Base-by-base conservation (phyloP, 2,329 filamentous ascomycete genomes). In the Penicillium griseofulvum region DNA sequence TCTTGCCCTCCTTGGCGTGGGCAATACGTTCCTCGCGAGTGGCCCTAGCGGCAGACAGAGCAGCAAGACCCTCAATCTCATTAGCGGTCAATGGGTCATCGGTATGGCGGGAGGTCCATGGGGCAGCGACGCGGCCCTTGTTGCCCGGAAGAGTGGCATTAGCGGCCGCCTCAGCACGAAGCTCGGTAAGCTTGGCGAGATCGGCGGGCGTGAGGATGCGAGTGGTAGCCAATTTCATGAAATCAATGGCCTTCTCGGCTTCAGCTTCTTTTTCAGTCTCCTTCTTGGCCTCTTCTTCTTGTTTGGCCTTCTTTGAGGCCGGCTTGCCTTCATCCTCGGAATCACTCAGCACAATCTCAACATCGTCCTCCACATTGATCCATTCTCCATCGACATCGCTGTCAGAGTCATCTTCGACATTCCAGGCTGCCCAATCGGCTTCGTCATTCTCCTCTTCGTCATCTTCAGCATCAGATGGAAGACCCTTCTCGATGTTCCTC, bases 191-290 rank as follows among this genome's bases (percentile, higher is more conserved):
- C 73, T 97, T 97, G 64, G 90, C 87, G n/a, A 97, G 83, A 74
- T 99, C 94, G 12, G 94, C 94, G 0, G 94, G 94, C 0, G 94
- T 99, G 58, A 99, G 86, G 62, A 99, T 95, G 46, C 90, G 88
- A 2, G 90, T 96, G 0, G 90, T 96, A n/a, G 92, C 92, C 41
- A 97, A 84, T 66, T 86, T 91, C 34, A 62, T 61, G 52, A 67
- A 63, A 28, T 63, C 61, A 5, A 58, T 57, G 62, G 60, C 58
- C 16, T 43, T 80, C 74, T 56, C 81, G 11, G 55, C 74, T 77
- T 77, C 42, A 14, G 68, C 62, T 22, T 73, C 69, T 17, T 71
- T 66, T 14, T 66, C 66, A 37, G 65, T 64, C 8, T 69, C 64
- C 26, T 73, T 70, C 28, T 71, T 65, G n/a, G 28, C 17, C 26